These are phyloP conservation scores for Kazachstania sp. DNA, from an alignment of 1,139 yeast species.

Conservation along the genomic window DNA sequence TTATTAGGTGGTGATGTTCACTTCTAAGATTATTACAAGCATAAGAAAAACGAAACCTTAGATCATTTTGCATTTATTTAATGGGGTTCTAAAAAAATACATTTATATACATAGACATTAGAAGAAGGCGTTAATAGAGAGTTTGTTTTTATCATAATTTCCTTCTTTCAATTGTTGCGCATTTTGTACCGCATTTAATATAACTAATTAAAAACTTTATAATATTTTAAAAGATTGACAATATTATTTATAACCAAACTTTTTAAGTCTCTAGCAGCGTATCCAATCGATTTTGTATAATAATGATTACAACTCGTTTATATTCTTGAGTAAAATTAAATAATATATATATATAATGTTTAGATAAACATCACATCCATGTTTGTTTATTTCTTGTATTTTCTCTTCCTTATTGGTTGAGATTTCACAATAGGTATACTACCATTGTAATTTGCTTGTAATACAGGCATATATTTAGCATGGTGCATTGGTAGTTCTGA, in stretches of 20 bases:
- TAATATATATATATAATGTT: neutral
- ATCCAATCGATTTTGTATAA: too few species aligned
- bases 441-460: constrained; percentile 69
- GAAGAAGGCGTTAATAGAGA: too few species aligned
- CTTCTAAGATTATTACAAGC: constrained; percentile 26
- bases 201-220: too few species aligned
- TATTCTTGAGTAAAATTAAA: neutral
- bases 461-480: constrained; percentile 47
- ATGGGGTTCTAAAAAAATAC: neutral
- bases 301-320: too few species aligned
- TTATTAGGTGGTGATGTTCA: constrained; percentile 63
- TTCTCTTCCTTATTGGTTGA: constrained; percentile 29
- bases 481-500: constrained; percentile 22
- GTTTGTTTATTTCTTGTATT: constrained; percentile 25
- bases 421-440: constrained; percentile 58
- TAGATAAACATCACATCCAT: neutral
- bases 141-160: too few species aligned
- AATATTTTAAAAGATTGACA: too few species aligned
- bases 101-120: neutral
- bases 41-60: neutral
- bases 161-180: too few species aligned
- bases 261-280: too few species aligned
- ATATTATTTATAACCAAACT: too few species aligned
- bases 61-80: constrained; percentile 2
- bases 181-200: neutral